Evolutionary conservation across 2,329 filamentous ascomycete species (phyloP).

Genomic region (Fusarium burgessii): DNA sequence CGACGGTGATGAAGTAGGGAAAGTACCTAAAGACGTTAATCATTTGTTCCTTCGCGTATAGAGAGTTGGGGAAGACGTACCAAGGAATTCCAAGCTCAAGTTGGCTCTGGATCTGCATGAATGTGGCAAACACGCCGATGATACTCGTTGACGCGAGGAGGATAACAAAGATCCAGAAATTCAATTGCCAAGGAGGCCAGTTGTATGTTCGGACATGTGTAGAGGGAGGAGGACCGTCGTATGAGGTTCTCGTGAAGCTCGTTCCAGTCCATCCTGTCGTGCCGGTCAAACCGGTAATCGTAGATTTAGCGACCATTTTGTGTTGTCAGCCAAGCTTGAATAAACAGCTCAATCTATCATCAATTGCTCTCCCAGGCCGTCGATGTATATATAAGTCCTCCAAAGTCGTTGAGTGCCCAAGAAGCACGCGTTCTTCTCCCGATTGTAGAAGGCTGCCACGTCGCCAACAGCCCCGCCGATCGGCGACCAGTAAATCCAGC

Average conservation of each 20-base stretch:
- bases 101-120: constrained; percentile 69
- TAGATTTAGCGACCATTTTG: constrained; percentile 47
- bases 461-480: constrained; percentile 39
- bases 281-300: constrained; percentile 49
- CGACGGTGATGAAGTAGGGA: constrained; percentile 72
- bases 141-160: constrained; percentile 68
- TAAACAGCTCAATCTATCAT: not conserved
- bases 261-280: constrained; percentile 36
- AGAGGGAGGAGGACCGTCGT: constrained; percentile 56
- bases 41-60: no score
- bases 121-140: constrained; percentile 71
- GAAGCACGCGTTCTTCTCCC: not conserved
- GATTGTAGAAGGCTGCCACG: constrained; percentile 36
- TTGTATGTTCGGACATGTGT: constrained; percentile 70
- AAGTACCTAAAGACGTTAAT: constrained; percentile 67
- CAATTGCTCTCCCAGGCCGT: not conserved
- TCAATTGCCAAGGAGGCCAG: constrained; percentile 76
- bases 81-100: constrained; percentile 69
- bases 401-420: not conserved
- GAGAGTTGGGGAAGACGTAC: constrained; percentile 54
- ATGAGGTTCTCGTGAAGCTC: constrained; percentile 55
- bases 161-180: constrained; percentile 76
- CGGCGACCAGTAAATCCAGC: constrained; percentile 31
- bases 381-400: not conserved
- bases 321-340: not conserved